Evolutionary conservation across 208 protist genomes (phyloP), one percentile per base, ranked within the genome.

Genomic region (Crithidia bombi): DNA sequence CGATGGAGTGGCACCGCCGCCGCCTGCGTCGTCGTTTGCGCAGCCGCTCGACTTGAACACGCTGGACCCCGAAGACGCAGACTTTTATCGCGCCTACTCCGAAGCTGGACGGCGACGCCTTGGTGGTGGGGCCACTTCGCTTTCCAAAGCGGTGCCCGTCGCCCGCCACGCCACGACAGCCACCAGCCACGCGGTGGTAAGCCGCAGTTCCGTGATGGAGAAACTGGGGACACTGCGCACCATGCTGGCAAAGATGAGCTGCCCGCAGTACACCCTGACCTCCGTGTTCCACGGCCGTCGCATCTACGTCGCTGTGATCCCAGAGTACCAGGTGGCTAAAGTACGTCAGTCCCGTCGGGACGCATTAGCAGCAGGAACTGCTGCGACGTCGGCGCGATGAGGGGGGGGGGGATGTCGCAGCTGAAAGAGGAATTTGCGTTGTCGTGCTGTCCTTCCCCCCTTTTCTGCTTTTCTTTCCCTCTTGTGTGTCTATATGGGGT

Each of bases 81-180:
- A 95, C 62, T 95, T 92, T 62, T 89, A 95, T 66, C 87, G 85
- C 41, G 90, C 80, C 33, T 95, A 90, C 73, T 91, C 86, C 15
- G 56, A 57, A 15, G 61, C 58, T 17, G 65, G 77, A 51, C 43
- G 58, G 21, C 76, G 73, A 26, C 66, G 39, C 0, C 61, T 69
- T 2, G 73, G 43, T 14, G 61, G 65, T 30, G 44, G 38, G 0
- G 52, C 59, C 10, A 59, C 47, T n/a, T 64, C 71, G 5, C 65
- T 68, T 25, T 23, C 39, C 2, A 54, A 47, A 0, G 54, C 32
- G 26, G 30, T 69, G 41, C 39, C 41, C 3, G 35, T 33, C 23
- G 46, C 68, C 15, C 57, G 30, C 36, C 56, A 65, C 50, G 41
- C 51, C 17, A 33, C 44, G 6, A 21, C 41, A 17, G 7, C 50